phyloP scores from a whole-genome alignment of 177 flowering plant species.

The Vitis hybrid region DNA sequence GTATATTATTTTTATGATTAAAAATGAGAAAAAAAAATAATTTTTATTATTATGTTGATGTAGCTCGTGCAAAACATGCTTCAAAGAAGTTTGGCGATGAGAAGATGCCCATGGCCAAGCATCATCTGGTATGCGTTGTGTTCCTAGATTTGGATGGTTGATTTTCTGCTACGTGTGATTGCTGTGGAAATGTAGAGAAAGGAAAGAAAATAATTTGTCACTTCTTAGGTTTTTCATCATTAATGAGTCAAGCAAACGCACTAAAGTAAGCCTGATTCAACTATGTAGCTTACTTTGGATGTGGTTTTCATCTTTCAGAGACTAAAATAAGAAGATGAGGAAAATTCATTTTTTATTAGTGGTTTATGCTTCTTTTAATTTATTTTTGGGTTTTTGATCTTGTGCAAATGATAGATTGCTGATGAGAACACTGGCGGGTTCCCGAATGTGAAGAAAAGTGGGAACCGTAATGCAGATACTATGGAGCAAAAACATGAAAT shows the following conservation, averaged over 20 bases:
- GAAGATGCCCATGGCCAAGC: slow-evolving; percentile 68
- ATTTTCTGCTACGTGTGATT: neutral
- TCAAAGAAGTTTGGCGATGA: slow-evolving; percentile 75
- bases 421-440: slow-evolving; percentile 90
- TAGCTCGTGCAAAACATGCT: slow-evolving; percentile 46
- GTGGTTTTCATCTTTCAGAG: no score
- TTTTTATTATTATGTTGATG: neutral
- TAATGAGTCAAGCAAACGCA: no score
- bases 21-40: neutral
- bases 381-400: neutral
- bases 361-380: slow-evolving; percentile 7
- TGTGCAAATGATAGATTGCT: slow-evolving; percentile 55
- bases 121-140: slow-evolving; percentile 57
- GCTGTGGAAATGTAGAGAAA: neutral
- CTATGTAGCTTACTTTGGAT: no score
- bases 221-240: neutral
- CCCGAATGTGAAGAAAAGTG: slow-evolving; percentile 49
- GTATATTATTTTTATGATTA: neutral
- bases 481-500: slow-evolving; percentile 40
- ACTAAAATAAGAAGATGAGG: no score
- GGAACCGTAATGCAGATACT: slow-evolving; percentile 19
- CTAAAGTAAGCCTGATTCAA: no score
- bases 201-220: neutral
- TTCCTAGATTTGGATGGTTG: neutral
- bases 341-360: neutral